Conservation (phyloP, 805 yeast genomes). For the Kazachstania kunashirensis region DNA sequence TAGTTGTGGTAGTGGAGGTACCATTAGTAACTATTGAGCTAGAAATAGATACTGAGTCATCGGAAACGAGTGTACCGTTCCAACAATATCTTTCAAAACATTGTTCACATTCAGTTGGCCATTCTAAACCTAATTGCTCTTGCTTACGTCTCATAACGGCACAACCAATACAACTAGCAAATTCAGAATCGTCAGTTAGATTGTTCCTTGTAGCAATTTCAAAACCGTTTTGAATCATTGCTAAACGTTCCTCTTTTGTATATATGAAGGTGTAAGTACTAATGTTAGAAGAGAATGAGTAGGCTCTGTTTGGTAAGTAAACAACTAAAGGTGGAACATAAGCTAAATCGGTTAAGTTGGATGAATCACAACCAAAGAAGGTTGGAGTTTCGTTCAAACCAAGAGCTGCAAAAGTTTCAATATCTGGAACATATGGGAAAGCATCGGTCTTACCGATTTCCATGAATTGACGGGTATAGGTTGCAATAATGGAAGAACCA, state of each 20-base stretch:
- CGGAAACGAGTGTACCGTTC: constrained; percentile 38
- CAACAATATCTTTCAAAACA: constrained; percentile 73
- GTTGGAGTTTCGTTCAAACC: constrained; percentile 62
- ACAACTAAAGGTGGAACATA: constrained; percentile 64
- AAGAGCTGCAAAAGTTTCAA: constrained; percentile 43
- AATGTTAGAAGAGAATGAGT: constrained; percentile 53
- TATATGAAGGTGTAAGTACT: constrained; percentile 62
- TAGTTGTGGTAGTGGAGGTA: constrained; percentile 6
- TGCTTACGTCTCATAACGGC: constrained; percentile 72
- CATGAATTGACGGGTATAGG: constrained; percentile 50
- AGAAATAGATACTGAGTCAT: constrained; percentile 13
- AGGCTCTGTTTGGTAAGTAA: constrained; percentile 68
- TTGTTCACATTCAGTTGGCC: constrained; percentile 52
- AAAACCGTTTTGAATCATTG: constrained; percentile 64
- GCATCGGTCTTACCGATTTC: constrained; percentile 46
- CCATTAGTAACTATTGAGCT: constrained; percentile 1
- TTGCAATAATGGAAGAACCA: constrained; percentile 47
- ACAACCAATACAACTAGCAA: constrained; percentile 70
- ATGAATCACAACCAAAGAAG: constrained; percentile 74
- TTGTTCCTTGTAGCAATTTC: constrained; percentile 58
- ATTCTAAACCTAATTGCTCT: constrained; percentile 52
- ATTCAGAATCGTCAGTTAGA: constrained; percentile 55
- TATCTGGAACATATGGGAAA: constrained; percentile 76
- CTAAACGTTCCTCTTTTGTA: constrained; percentile 42
- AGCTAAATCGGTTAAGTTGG: constrained; percentile 46